Percentiles rank a stretch among this genome's conserved stretches.
These are phyloP conservation scores for Phialophora chinensis DNA, from an alignment of 2,329 filamentous ascomycete species.

Conservation along the genomic window DNA sequence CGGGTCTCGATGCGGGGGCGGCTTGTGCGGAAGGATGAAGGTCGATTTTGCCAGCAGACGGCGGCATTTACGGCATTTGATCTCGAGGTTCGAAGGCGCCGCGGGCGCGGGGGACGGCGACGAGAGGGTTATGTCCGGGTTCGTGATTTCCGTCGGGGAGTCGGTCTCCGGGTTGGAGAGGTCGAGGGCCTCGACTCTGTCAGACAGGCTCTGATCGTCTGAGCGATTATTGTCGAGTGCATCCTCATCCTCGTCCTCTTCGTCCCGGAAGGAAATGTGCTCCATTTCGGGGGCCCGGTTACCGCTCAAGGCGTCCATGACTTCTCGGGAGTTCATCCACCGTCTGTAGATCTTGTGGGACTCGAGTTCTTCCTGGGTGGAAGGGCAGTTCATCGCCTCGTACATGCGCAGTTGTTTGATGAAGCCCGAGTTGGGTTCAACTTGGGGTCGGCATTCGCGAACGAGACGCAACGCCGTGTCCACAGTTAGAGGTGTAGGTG, in stretches of 20 bases:
- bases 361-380: constrained; percentile 62
- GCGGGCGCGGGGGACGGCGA: constrained; percentile 10
- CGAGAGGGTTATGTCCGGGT: constrained; percentile 34
- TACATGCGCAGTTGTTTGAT: constrained; percentile 87
- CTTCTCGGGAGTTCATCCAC: constrained; percentile 71
- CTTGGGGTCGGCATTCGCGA: constrained; percentile 73
- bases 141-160: constrained; percentile 33
- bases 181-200: constrained; percentile 11
- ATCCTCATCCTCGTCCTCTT: constrained; percentile 49
- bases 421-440: constrained; percentile 90
- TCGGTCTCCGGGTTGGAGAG: constrained; percentile 14
- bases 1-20: constrained; percentile 33
- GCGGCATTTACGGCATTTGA: constrained; percentile 92
- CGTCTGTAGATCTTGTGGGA: constrained; percentile 77
- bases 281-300: constrained; percentile 78
- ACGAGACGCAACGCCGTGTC: constrained; percentile 69
- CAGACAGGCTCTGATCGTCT: constrained; percentile 19
- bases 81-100: constrained; percentile 53
- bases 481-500: constrained; percentile 55
- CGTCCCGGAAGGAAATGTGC: constrained; percentile 74
- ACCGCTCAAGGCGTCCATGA: constrained; percentile 71
- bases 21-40: constrained; percentile 60
- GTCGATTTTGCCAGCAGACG: constrained; percentile 66
- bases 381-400: constrained; percentile 82
- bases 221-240: constrained; percentile 40